phyloP scores from a whole-genome alignment of 73 alveolate species.

The Tetrahymena malaccensis region DNA sequence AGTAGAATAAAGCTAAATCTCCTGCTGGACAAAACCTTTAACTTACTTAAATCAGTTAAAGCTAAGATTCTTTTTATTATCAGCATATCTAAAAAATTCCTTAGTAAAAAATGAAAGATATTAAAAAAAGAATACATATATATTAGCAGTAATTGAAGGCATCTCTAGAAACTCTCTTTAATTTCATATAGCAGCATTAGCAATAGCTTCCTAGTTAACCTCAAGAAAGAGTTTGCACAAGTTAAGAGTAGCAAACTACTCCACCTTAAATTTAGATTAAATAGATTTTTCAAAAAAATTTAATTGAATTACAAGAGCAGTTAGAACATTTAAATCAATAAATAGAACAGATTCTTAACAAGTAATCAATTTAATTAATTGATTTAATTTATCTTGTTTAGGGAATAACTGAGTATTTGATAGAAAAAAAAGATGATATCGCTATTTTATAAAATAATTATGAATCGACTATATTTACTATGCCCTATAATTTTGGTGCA shows the following conservation, averaged over 20 bases:
- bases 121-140: not conserved
- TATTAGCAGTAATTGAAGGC: not conserved
- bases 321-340: not conserved
- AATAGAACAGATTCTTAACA: not conserved
- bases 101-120: not conserved
- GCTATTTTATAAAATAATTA: not conserved
- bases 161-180: not conserved
- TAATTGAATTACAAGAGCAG: not conserved
- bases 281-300: not conserved
- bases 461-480: not conserved
- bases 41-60: not conserved
- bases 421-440: not conserved
- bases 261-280: not conserved
- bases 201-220: not conserved
- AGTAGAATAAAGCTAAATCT: not conserved
- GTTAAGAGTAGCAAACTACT: not conserved
- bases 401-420: not conserved
- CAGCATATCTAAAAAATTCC: not conserved
- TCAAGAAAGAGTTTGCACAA: not conserved
- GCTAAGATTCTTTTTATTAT: not conserved
- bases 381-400: not conserved
- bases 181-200: not conserved
- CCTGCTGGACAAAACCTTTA: not conserved
- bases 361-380: not conserved
- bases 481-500: not conserved